phyloP scores from a whole-genome alignment of 169 alveolate species.

The Plasmodium chabaudi region DNA sequence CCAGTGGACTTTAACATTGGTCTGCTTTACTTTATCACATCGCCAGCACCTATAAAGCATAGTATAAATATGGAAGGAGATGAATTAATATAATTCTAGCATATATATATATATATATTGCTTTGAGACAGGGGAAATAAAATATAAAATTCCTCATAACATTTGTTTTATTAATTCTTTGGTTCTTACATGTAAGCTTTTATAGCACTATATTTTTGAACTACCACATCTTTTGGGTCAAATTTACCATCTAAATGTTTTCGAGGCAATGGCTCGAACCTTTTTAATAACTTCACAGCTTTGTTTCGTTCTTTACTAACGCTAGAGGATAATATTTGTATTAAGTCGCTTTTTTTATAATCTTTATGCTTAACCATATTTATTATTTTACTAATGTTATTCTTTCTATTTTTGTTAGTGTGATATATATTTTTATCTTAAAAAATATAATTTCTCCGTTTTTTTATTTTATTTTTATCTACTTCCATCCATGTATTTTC shows the following conservation, averaged over 20 bases:
- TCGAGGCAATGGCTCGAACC: constrained; percentile 85
- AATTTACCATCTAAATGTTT: constrained; percentile 83
- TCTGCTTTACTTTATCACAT: constrained; percentile 86
- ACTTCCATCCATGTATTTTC: too few relatives aligned
- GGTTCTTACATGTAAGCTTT: constrained; percentile 79
- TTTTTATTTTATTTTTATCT: too few relatives aligned
- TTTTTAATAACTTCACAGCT: constrained; percentile 83
- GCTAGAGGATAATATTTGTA: constrained; percentile 78
- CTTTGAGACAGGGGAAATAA: not conserved
- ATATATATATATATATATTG: constrained; percentile 15
- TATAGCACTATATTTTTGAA: constrained; percentile 79
- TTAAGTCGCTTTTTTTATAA: constrained; percentile 82
- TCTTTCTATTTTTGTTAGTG: not conserved
- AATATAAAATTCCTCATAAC: too few relatives aligned
- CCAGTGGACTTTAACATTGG: constrained; percentile 85
- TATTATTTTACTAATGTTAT: not conserved
- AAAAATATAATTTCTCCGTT: not conserved
- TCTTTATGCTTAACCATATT: constrained; percentile 83
- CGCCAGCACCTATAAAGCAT: constrained; percentile 83
- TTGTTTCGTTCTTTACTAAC: constrained; percentile 82
- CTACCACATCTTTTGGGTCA: constrained; percentile 80
- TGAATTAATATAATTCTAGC: not conserved
- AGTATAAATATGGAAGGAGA: not conserved
- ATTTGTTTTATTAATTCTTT: not conserved
- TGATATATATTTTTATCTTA: not conserved